Evolutionary conservation across 2,329 filamentous ascomycete genomes (phyloP).

Genomic region (Apiospora koreana): DNA sequence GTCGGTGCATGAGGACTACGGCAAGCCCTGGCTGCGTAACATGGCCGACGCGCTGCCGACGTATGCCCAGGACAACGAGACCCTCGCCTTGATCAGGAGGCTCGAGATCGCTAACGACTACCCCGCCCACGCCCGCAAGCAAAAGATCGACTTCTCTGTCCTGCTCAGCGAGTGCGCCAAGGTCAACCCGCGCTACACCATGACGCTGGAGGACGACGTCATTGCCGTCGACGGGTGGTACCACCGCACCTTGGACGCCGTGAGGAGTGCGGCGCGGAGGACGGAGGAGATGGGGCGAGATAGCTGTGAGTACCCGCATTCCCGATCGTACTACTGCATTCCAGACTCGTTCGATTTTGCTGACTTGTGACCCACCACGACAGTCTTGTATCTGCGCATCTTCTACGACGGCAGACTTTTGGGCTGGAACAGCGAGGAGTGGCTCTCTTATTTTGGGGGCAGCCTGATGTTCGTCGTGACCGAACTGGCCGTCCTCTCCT

Average conservation of each 20-base stretch:
- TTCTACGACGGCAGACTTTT: constrained; percentile 31
- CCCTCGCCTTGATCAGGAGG: constrained; percentile 16
- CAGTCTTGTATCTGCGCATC: constrained; percentile 29
- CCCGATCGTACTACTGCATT: too few relatives aligned
- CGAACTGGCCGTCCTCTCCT: constrained; percentile 16
- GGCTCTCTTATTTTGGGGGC: constrained; percentile 23
- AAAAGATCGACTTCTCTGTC: constrained; percentile 24
- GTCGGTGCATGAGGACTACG: constrained; percentile 22
- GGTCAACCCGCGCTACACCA: constrained; percentile 22
- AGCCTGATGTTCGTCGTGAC: constrained; percentile 17
- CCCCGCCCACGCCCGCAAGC: constrained; percentile 22
- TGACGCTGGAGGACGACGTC: constrained; percentile 30
- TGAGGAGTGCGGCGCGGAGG: constrained; percentile 18
- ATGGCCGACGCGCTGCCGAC: constrained; percentile 24
- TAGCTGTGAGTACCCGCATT: constrained; percentile 17
- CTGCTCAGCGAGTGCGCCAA: constrained; percentile 24
- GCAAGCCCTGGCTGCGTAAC: constrained; percentile 23
- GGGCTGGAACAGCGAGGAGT: constrained; percentile 30
- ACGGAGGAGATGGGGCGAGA: constrained; percentile 21
- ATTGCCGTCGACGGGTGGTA: constrained; percentile 30
- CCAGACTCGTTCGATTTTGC: background rate
- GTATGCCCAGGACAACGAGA: constrained; percentile 18
- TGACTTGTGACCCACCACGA: background rate
- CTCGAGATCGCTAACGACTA: constrained; percentile 20
- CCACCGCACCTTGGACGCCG: constrained; percentile 21